phyloP scores from a whole-genome alignment of 495 filamentous ascomycete genomes.

The Tetracladium marchalianum region DNA sequence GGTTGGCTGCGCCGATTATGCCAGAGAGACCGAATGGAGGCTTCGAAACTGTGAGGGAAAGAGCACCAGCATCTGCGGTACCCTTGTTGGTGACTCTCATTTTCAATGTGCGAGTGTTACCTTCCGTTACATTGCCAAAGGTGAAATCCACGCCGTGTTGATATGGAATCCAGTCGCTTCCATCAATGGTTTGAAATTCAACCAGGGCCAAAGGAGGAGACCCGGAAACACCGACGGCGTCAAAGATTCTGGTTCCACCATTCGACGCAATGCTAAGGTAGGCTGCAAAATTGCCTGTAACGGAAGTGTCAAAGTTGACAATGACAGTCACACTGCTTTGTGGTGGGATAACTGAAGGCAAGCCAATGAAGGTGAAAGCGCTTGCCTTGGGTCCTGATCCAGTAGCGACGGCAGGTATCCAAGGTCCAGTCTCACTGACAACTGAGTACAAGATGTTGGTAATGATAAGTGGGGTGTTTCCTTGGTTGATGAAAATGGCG shows the following conservation, averaged over 20 bases:
- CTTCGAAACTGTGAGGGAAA: constrained; percentile 40
- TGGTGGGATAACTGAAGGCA: constrained; percentile 26
- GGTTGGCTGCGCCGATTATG: constrained; percentile 30
- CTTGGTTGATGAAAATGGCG: constrained; percentile 27
- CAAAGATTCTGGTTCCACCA: constrained; percentile 29
- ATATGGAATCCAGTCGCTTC: constrained; percentile 34
- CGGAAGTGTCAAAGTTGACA: constrained; percentile 30
- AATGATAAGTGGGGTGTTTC: constrained; percentile 26
- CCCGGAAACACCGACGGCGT: constrained; percentile 27
- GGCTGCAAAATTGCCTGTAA: constrained; percentile 29
- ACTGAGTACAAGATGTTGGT: constrained; percentile 24
- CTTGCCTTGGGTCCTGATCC: constrained; percentile 24
- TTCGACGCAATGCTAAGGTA: constrained; percentile 30
- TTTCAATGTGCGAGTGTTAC: constrained; percentile 25
- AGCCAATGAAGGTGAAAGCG: constrained; percentile 28
- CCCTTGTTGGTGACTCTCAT: constrained; percentile 35
- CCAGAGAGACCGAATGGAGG: constrained; percentile 31
- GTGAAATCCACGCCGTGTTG: constrained; percentile 24
- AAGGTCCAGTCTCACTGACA: constrained; percentile 26
- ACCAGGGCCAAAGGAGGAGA: constrained; percentile 31
- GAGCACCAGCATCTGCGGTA: constrained; percentile 20
- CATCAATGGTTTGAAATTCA: constrained; percentile 36
- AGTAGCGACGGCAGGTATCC: constrained; percentile 24
- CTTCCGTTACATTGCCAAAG: constrained; percentile 35
- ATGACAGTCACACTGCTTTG: constrained; percentile 22